Evolutionary conservation across 2,329 filamentous ascomycete species (phyloP).

Genomic region (Pseudogymnoascus sp.): DNA sequence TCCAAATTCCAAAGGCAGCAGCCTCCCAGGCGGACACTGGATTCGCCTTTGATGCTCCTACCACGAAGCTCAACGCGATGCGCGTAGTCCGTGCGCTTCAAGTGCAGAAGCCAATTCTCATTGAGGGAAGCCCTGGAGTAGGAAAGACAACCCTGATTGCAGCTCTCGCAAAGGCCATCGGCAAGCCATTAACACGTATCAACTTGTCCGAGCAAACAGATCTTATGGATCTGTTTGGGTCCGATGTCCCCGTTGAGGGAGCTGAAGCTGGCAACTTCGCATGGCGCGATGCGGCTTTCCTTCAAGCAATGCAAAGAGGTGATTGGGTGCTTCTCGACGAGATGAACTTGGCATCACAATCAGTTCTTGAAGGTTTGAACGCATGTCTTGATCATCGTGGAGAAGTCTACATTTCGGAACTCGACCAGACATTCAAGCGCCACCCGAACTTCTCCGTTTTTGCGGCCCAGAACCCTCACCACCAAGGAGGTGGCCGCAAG

Average conservation of each 20-base stretch:
- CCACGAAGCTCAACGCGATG: constrained; percentile 84
- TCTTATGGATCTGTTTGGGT: constrained; percentile 93
- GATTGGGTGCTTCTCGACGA: constrained; percentile 97
- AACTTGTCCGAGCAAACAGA: constrained; percentile 98
- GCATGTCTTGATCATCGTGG: constrained; percentile 95
- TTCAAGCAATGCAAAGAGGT: constrained; percentile 92
- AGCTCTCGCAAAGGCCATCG: constrained; percentile 72
- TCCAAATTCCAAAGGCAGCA: constrained; percentile 54
- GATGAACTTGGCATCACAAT: constrained; percentile 97
- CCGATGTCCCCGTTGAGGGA: constrained; percentile 92
- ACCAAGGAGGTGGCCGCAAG: constrained; percentile 92
- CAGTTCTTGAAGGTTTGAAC: constrained; percentile 91
- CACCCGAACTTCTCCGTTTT: constrained; percentile 91
- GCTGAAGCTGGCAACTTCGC: constrained; percentile 83
- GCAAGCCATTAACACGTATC: constrained; percentile 80
- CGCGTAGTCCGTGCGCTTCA: constrained; percentile 84
- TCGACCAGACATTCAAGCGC: constrained; percentile 87
- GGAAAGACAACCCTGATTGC: constrained; percentile 93
- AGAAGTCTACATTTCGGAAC: constrained; percentile 89
- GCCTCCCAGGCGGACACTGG: constrained; percentile 46
- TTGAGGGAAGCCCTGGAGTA: constrained; percentile 96
- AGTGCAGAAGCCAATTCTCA: constrained; percentile 80
- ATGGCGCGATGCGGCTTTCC: constrained; percentile 92
- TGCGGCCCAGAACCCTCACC: constrained; percentile 94
- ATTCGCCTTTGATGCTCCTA: constrained; percentile 82